Evolutionary conservation across 352 stramenopile species (phyloP).

Genomic region (Globisporangium mamillatum): DNA sequence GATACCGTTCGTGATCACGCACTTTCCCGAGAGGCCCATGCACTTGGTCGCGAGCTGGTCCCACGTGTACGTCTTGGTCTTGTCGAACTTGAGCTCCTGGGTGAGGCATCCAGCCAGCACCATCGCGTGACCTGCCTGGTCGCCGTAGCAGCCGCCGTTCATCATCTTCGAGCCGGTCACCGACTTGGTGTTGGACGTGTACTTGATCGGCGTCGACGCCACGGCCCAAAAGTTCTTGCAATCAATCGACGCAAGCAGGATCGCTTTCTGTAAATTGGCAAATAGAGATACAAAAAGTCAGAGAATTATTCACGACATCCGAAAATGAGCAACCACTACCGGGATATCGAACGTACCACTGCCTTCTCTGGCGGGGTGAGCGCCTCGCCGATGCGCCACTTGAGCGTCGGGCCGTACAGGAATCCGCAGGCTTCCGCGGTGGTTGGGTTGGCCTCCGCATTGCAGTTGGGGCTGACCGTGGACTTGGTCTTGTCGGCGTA

Average conservation of each 20-base stretch:
- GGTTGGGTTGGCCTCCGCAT: slow-evolving; percentile 46
- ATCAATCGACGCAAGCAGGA: slow-evolving; percentile 76
- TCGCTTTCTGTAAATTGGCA: slow-evolving; percentile 31
- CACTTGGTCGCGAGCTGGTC: slow-evolving; percentile 79
- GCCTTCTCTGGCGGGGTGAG: slow-evolving; percentile 38
- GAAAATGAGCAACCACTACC: slow-evolving; percentile 5
- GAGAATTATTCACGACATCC: not conserved
- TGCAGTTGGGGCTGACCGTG: slow-evolving; percentile 54
- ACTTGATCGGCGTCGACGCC: slow-evolving; percentile 66
- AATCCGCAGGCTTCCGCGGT: slow-evolving; percentile 72
- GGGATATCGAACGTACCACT: slow-evolving; percentile 19
- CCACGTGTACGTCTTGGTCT: slow-evolving; percentile 77
- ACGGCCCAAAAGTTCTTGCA: slow-evolving; percentile 84
- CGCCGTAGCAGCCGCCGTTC: slow-evolving; percentile 78
- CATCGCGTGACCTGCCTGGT: slow-evolving; percentile 44
- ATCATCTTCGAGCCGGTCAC: slow-evolving; percentile 80
- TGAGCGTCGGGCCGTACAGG: slow-evolving; percentile 72
- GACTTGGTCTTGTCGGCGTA: slow-evolving; percentile 44
- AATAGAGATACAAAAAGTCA: not conserved
- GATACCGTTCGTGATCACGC: slow-evolving; percentile 77
- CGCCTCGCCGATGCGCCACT: slow-evolving; percentile 73
- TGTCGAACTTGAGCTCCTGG: slow-evolving; percentile 60
- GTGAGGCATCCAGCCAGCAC: slow-evolving; percentile 74
- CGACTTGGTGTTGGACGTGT: slow-evolving; percentile 56
- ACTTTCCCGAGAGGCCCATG: slow-evolving; percentile 65